Evolutionary conservation across 768 basidiomycete species (phyloP), one percentile per base, ranked within the genome.

Genomic region (Mycena olivaceomarginata): DNA sequence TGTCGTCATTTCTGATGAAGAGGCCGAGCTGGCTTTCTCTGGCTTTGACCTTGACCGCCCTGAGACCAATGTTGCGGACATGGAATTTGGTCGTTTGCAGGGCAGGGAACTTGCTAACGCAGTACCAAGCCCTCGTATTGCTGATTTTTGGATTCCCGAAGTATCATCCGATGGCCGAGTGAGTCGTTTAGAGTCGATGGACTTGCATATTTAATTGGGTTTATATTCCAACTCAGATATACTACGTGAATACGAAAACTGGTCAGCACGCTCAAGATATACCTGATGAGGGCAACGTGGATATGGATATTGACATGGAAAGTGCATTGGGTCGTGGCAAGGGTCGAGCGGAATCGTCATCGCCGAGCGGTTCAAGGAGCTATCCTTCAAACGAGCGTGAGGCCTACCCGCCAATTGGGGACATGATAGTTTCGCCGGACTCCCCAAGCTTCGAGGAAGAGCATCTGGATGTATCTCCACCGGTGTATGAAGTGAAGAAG

Each of bases 111-210:
- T 84, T n/a, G 84, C 82, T 2, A 73, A 69, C 81, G n/a, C 75
- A 76, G 67, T 82, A 73, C 59, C 84, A 87, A 16, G 56, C 25
- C 86, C 84, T 22, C 87, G 90, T 80, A 90, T 91, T 13, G 94
- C 90, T 79, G 95, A 98, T 80, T 98, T 94, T 85, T 99, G 98
- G 98, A 93, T 97, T 83, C 98, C 98, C 12, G 91, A 93, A 80
- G 92, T 98, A 51, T 94, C 95, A 5, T 85, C 89, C 56, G 92
- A 95, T 80, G 96, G 96, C 67, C 95, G 96, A 91, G 97, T 95
- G 82, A 83, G 93, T 85, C 46, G 72, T n/a, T 53, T 5, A 53
- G 4, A 53, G 4, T 69, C 75, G 59, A 31, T 9, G 41, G 45
- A 8, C 18, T 40, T 68, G 56, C 37, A 20, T 39, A 40, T 48